Conservation (phyloP, 1,284 basidiomycete species). For the Takashimella tepidaria region DNA sequence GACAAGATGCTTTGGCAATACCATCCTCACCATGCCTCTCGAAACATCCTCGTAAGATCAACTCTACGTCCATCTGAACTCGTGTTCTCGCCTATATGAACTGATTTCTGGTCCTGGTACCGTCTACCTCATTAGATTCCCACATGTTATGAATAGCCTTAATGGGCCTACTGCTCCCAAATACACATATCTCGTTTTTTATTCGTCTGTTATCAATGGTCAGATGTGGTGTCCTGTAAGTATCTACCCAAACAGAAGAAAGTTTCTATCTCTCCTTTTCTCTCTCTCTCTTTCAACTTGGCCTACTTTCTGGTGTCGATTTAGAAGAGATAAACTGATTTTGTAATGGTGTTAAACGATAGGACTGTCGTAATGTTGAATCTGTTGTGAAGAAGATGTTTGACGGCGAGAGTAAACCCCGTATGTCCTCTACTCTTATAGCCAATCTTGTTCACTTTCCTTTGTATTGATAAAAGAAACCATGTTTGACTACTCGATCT, state of each 20-base stretch:
- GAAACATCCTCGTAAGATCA: conserved; percentile 13
- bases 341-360: conserved; percentile 1
- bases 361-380: conserved; percentile 73
- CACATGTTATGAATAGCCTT: conserved; percentile 40
- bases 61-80: background rate
- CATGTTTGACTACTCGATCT: no score
- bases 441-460: background rate
- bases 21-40: conserved; percentile 14
- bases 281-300: background rate
- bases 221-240: conserved; percentile 51
- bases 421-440: conserved; percentile 19
- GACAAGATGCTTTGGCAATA: background rate
- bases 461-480: background rate
- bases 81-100: no score
- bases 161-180: conserved; percentile 36
- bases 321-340: background rate
- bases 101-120: no score
- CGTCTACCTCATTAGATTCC: no score
- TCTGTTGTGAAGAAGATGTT: conserved; percentile 58
- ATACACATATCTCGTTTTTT: conserved; percentile 46
- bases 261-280: conserved; percentile 2
- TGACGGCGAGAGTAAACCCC: conserved; percentile 53
- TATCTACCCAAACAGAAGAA: background rate
- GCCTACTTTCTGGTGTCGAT: background rate
- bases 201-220: conserved; percentile 44